Conservation (phyloP, 2,329 filamentous ascomycete genomes). For the Pseudonectria foliicola region DNA sequence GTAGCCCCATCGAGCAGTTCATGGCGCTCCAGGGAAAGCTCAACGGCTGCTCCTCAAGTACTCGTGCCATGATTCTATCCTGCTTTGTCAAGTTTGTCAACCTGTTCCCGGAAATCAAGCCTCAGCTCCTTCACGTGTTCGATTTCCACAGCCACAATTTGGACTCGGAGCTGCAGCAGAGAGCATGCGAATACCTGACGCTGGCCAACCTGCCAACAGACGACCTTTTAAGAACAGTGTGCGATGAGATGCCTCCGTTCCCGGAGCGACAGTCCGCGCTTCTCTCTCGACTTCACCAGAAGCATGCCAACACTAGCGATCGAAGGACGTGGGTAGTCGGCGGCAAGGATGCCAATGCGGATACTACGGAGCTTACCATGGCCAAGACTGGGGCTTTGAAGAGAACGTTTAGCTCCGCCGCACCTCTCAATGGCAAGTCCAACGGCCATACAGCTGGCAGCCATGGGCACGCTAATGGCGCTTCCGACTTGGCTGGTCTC, state of each 20-base stretch:
- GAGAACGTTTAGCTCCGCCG: slow-evolving; percentile 68
- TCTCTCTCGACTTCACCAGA: slow-evolving; percentile 87
- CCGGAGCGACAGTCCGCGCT: slow-evolving; percentile 89
- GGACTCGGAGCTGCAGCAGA: slow-evolving; percentile 90
- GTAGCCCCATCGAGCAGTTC: slow-evolving; percentile 96
- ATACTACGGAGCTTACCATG: slow-evolving; percentile 71
- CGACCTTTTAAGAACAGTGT: slow-evolving; percentile 85
- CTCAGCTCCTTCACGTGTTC: slow-evolving; percentile 86
- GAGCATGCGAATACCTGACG: slow-evolving; percentile 89
- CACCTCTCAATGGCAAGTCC: slow-evolving; percentile 41
- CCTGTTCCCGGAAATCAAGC: slow-evolving; percentile 96
- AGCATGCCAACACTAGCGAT: slow-evolving; percentile 86
- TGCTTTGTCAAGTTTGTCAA: slow-evolving; percentile 98
- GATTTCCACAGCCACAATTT: slow-evolving; percentile 87
- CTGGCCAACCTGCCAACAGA: slow-evolving; percentile 82
- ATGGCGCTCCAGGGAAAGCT: slow-evolving; percentile 88
- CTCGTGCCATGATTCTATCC: slow-evolving; percentile 87
- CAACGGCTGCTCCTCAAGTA: slow-evolving; percentile 78
- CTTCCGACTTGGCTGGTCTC: slow-evolving; percentile 69
- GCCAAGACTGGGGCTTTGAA: slow-evolving; percentile 77
- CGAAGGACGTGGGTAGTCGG: slow-evolving; percentile 98
- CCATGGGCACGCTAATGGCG: slow-evolving; percentile 44
- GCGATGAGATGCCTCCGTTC: slow-evolving; percentile 98
- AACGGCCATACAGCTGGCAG: slow-evolving; percentile 39
- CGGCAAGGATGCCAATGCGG: slow-evolving; percentile 85